These are phyloP conservation scores for Coriolopsis trogii DNA, from an alignment of 1,284 basidiomycete species.

Conservation along the genomic window DNA sequence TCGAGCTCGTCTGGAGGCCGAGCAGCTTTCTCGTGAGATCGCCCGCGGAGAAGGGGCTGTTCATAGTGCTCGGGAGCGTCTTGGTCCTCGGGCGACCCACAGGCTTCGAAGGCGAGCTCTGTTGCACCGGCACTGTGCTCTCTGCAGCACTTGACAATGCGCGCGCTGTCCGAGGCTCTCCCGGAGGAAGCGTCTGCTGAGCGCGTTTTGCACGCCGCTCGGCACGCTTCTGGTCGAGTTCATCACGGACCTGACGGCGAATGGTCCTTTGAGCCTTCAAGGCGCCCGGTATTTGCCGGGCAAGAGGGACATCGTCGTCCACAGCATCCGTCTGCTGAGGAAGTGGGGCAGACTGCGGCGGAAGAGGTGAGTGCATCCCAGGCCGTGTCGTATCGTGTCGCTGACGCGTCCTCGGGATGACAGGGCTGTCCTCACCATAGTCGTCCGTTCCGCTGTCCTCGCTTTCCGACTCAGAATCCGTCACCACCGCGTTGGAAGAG, in stretches of 20 bases:
- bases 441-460: slow-evolving; percentile 47
- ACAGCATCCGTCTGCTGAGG: slow-evolving; percentile 11
- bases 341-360: background rate
- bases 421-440: slow-evolving; percentile 34
- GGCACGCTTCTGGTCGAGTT: slow-evolving; percentile 58
- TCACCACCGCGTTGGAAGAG: slow-evolving; percentile 35
- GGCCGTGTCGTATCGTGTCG: slow-evolving; percentile 21
- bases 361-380: slow-evolving; percentile 8
- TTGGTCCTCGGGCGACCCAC: slow-evolving; percentile 45
- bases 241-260: slow-evolving; percentile 66
- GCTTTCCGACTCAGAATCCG: slow-evolving; percentile 44
- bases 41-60: slow-evolving; percentile 51
- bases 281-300: slow-evolving; percentile 76
- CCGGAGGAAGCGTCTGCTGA: slow-evolving; percentile 12
- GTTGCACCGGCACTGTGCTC: slow-evolving; percentile 3
- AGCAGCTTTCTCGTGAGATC: slow-evolving; percentile 62
- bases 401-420: background rate
- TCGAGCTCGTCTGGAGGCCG: slow-evolving; percentile 44
- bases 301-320: slow-evolving; percentile 78
- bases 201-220: slow-evolving; percentile 41
- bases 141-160: slow-evolving; percentile 14
- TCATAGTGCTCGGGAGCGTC: slow-evolving; percentile 46
- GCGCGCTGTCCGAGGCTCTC: slow-evolving; percentile 4
- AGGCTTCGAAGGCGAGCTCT: slow-evolving; percentile 38
- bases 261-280: slow-evolving; percentile 78